Conservation (phyloP, 805 yeast genomes). For the Kazachstania psychrophila region DNA sequence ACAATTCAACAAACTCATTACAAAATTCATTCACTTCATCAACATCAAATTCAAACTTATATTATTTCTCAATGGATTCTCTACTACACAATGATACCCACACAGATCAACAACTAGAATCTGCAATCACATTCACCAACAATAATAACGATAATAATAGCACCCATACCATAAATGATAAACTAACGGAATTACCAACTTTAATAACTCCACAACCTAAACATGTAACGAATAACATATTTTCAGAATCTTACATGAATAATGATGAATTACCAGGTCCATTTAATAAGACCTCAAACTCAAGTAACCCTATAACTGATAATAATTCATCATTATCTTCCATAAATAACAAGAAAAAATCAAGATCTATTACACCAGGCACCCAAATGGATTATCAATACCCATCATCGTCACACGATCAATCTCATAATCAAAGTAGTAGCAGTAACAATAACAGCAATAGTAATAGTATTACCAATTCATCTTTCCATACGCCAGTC, state of each 20-base stretch:
- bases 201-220: slow-evolving; percentile 21
- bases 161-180: background rate
- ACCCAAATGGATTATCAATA: slow-evolving; percentile 11
- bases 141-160: background rate
- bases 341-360: background rate
- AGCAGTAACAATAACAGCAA: background rate
- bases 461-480: slow-evolving; percentile 1
- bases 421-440: slow-evolving; percentile 5
- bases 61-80: slow-evolving; percentile 1
- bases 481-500: background rate
- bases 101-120: background rate
- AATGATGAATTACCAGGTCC: slow-evolving; percentile 37
- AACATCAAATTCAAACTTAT: background rate
- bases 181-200: slow-evolving; percentile 4
- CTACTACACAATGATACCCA: background rate
- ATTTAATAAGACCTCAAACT: no score
- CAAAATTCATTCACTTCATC: background rate
- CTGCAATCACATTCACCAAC: background rate
- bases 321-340: background rate
- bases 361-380: slow-evolving; percentile 21
- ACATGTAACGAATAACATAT: slow-evolving; percentile 19
- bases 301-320: slow-evolving; percentile 12
- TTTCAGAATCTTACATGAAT: slow-evolving; percentile 35
- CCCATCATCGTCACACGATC: background rate
- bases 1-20: background rate